A percentile compares a stretch with the other conserved stretches of the same genome.
These are phyloP conservation scores for Oropetium thomaeum DNA, from an alignment of 176 grass and related monocot species.

Conservation along the genomic window DNA sequence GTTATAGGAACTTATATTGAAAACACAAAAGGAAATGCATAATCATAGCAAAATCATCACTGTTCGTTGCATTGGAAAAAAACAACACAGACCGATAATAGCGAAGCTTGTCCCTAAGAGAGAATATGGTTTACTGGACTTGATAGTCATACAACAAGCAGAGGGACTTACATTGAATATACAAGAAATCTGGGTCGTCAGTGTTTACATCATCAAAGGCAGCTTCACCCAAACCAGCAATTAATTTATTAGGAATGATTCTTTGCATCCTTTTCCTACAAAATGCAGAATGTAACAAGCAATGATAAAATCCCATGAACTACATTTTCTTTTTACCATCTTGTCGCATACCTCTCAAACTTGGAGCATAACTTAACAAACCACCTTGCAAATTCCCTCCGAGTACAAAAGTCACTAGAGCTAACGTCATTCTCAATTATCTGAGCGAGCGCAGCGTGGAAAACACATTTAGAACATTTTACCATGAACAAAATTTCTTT, in stretches of 20 bases:
- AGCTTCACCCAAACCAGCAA: conserved; percentile 38
- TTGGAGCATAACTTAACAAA: conserved; percentile 73
- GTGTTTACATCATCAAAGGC: conserved; percentile 80
- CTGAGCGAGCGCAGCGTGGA: conserved; percentile 35
- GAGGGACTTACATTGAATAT: conserved; percentile 82
- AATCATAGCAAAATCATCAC: neutral
- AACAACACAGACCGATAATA: neutral
- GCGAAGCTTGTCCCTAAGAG: neutral
- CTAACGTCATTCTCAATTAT: conserved; percentile 79
- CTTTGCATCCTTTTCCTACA: conserved; percentile 69
- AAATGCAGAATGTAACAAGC: conserved; percentile 27
- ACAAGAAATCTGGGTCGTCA: conserved; percentile 85
- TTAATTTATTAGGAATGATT: conserved; percentile 53
- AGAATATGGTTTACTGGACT: neutral
- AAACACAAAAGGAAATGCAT: conserved; percentile 1
- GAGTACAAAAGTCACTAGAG: conserved; percentile 68
- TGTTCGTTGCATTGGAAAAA: neutral
- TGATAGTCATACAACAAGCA: conserved; percentile 14
- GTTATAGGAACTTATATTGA: neutral
- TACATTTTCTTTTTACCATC: neutral
- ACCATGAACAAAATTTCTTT: neutral
- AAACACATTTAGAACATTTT: neutral
- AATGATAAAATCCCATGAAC: neutral
- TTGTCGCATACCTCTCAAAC: conserved; percentile 64
- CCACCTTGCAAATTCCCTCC: conserved; percentile 94